Evolutionary conservation across 257 asterid genomes (phyloP), one percentile per base, ranked within the genome.

Genomic region (Perilla frutescens): DNA sequence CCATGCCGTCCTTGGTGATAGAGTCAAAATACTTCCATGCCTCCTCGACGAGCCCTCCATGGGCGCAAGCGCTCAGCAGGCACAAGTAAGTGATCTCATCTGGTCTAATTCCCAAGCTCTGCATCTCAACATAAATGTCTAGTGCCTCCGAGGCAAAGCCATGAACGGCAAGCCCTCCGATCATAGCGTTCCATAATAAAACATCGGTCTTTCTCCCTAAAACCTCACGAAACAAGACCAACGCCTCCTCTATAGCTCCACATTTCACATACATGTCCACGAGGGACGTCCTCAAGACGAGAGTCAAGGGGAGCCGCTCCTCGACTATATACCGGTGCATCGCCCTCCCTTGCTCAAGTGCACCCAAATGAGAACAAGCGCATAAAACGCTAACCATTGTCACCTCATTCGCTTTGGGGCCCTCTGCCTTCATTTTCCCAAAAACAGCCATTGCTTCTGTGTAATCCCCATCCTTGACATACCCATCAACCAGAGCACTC

Each of bases 211-310:
- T 79, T 37, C 79, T 72, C 59, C 5, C 37, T 4, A 80, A 34
- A 62, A 20, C 83, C 68, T 78, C 81, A n/a, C 74, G 89, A 63
- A 92, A 92, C 39, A 88, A 84, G 43, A 7, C 71, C 76, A 88
- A 47, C 0, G 96, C 93, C 71, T 88, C 87, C 14, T 85, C 81
- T 8, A 92, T 81, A 0, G 90, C 89, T 4, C 96, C 97, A 43
- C 97, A 87, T 67, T 92, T 92, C 10, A 90, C 93, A 66, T 90
- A 90, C 96, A 87, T 90, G 83, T 92, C 96, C 14, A 92, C 81
- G 4, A 90, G 76, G 11, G 97, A 83, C 3, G 97, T 92, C 63
- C 81, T 76, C 78, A 92, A 74, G 4, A 71, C 45, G 26, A 87
- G 82, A 11, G 91, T 91, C 55, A 82, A 58, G 7, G 82, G 89